phyloP scores from a whole-genome alignment of 2,329 filamentous ascomycete genomes.

The Colletotrichum acutatum region DNA sequence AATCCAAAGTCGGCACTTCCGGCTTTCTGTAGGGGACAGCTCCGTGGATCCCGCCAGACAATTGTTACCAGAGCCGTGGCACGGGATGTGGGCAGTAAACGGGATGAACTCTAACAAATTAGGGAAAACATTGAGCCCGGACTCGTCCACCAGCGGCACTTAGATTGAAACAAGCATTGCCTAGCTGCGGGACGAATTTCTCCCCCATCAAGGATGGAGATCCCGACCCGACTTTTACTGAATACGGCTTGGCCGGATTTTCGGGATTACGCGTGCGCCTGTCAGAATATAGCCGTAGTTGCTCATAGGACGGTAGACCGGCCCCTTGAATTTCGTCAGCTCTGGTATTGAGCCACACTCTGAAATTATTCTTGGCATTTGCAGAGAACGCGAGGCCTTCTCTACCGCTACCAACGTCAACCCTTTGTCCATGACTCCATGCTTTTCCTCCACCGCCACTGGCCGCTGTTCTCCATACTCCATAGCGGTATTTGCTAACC shows the following conservation, averaged over 20 bases:
- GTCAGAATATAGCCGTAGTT: conserved; percentile 10
- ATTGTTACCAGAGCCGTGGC: background rate
- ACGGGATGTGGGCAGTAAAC: conserved; percentile 17
- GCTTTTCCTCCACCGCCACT: too few relatives aligned
- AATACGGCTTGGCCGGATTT: background rate
- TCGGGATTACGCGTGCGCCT: conserved; percentile 18
- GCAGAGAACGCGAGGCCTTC: background rate
- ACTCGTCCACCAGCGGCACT: background rate
- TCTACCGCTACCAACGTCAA: too few relatives aligned
- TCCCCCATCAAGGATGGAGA: background rate
- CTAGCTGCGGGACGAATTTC: conserved; percentile 4
- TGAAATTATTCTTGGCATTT: background rate
- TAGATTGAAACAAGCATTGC: conserved; percentile 18
- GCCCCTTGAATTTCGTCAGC: conserved; percentile 11
- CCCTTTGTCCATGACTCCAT: too few relatives aligned
- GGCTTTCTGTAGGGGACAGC: background rate
- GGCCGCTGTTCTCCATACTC: background rate
- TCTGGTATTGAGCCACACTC: background rate
- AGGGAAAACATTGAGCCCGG: background rate
- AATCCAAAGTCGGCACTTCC: background rate
- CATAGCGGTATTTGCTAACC: background rate
- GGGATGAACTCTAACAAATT: conserved; percentile 3
- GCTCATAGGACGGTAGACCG: background rate
- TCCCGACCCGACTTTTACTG: background rate
- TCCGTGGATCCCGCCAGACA: background rate